Percentiles rank a stretch among this genome's conserved stretches.
phyloP scores from a whole-genome alignment of 2,329 filamentous ascomycete genomes.

The Colletotrichum simmondsii region DNA sequence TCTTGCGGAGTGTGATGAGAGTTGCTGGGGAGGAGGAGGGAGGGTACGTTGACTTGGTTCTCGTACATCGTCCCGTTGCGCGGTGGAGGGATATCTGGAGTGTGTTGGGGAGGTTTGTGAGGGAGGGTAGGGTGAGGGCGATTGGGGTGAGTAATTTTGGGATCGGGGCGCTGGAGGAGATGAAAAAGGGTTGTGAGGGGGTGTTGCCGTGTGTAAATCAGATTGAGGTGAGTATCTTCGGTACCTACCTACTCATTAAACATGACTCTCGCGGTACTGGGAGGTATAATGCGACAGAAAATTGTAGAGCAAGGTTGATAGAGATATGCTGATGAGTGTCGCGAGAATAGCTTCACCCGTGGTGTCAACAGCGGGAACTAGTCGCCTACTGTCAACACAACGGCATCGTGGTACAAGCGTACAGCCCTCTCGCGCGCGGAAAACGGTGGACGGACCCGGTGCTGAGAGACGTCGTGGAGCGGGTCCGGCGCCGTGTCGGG shows the following conservation, averaged over 20 bases:
- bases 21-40: conserved; percentile 51
- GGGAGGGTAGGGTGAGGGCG: conserved; percentile 68
- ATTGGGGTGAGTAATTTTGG: conserved; percentile 82
- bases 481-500: not conserved
- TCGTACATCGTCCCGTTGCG: conserved; percentile 73
- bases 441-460: conserved; percentile 61
- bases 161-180: conserved; percentile 74
- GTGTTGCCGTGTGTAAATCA: conserved; percentile 80
- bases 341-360: conserved; percentile 75
- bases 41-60: conserved; percentile 77
- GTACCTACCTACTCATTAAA: too few relatives aligned
- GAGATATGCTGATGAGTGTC: conserved; percentile 31
- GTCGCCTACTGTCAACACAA: conserved; percentile 76
- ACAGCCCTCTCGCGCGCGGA: conserved; percentile 50
- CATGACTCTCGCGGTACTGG: not conserved
- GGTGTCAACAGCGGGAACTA: conserved; percentile 66
- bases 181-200: conserved; percentile 73
- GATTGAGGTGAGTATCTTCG: conserved; percentile 65
- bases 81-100: conserved; percentile 72
- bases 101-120: conserved; percentile 70
- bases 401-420: conserved; percentile 68
- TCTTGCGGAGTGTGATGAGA: conserved; percentile 71
- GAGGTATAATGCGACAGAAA: conserved; percentile 50
- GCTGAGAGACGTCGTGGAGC: conserved; percentile 45
- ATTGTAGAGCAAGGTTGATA: not conserved